Evolutionary conservation across 78 protist species (phyloP), one percentile per base, ranked within the genome.

Genomic region (Dictyostelium firmibasis): DNA sequence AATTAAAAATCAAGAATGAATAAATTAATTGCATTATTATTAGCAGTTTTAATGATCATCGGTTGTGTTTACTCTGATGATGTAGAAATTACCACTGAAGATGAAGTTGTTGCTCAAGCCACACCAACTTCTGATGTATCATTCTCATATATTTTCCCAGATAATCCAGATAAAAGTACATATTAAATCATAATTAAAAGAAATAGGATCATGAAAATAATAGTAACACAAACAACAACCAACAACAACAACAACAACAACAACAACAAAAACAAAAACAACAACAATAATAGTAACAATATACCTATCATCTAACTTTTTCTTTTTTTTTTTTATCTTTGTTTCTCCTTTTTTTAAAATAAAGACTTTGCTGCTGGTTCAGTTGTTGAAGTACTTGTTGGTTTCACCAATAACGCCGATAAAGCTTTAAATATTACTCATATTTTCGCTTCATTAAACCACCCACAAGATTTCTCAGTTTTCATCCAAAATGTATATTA

Each of bases 121-220:
- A 35, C 10, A 27, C 81, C 81, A 62, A 27, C 35, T 67, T 43
- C 82, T 9, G 93, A 88, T 79, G 81, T 88, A 20, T 88, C 93
- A 77, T 88, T 88, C 86, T 88, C 93, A 35, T 88, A 88, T 79
- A 88, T 88, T 67, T 88, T 88, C 84, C 93, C 93, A 79, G 93
- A 88, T 69, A 78, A 88, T 57, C 93, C 70, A 88, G 70, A 47
- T 53, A 85, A 85, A 76, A 69, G 92, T 85, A 85, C 36, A 76
- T 23, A 4, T 11, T 47, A 9, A 85, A 35, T 67, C 13, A 60
- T 60, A 60, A 23, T 60, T 1, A 23, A 9, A 23, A 23, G 5
- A 23, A 60, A 23, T 6, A 60, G 16, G 64, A 16, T 53, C 20
- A 53, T 53, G 23, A 53, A 8, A 53, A 53, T 9, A 69, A 69